A percentile compares a stretch with the other conserved stretches of the same genome.
These are phyloP conservation scores for Taiozyma sp. DNA, from an alignment of 1,139 yeast species.

Conservation along the genomic window DNA sequence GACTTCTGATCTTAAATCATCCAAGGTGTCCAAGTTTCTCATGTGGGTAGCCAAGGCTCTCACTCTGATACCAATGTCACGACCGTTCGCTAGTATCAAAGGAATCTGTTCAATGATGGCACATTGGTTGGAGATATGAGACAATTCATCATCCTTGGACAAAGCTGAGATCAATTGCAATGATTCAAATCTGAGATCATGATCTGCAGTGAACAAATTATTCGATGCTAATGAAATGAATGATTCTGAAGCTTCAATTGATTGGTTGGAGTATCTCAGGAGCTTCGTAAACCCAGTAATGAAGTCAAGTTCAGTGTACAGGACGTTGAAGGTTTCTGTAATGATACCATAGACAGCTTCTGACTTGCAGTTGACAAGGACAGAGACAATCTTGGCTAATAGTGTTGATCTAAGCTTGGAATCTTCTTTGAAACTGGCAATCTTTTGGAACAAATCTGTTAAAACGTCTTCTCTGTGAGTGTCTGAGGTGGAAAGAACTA, in stretches of 20 bases:
- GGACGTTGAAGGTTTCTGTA: constrained; percentile 7
- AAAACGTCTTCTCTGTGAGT: constrained; percentile 10
- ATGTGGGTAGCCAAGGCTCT: constrained; percentile 55
- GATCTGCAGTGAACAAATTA: constrained; percentile 44
- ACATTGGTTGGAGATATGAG: constrained; percentile 39
- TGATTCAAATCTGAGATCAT: constrained; percentile 42
- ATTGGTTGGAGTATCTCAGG: constrained; percentile 4
- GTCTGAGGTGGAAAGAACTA: constrained; percentile 17
- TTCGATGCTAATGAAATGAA: constrained; percentile 13
- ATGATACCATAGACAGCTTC: constrained; percentile 3
- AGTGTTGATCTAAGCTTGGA: constrained; percentile 15
- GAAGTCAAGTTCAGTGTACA: constrained; percentile 12
- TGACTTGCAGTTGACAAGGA: constrained; percentile 6
- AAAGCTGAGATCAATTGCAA: constrained; percentile 35
- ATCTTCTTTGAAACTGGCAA: constrained; percentile 3
- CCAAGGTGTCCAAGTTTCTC: constrained; percentile 31
- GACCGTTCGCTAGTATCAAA: constrained; percentile 58
- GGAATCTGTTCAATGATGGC: constrained; percentile 69
- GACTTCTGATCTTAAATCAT: constrained; percentile 31
- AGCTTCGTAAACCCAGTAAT: constrained; percentile 8
- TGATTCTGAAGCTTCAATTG: constrained; percentile 2
- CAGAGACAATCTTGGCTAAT: constrained; percentile 12
- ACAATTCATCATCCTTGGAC: constrained; percentile 28
- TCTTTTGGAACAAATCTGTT: constrained; percentile 7
- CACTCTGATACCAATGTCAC: constrained; percentile 71